phyloP scores from a whole-genome alignment of 345 rosid species.

The Murraya koenigii region DNA sequence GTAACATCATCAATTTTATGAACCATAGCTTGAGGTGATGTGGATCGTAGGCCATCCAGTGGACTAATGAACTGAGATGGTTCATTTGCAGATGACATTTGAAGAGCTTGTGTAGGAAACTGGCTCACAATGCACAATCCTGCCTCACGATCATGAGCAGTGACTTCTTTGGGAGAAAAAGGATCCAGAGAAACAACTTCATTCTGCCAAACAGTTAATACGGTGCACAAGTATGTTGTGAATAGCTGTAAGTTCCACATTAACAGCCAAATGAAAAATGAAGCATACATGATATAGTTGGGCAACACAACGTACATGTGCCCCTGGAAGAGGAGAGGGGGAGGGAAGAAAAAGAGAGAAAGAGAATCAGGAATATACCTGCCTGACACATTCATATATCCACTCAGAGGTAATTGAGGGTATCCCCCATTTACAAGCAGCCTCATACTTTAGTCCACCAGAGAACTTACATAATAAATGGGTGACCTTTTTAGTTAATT shows the following conservation, averaged over 20 bases:
- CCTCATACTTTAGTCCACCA: slow-evolving; percentile 71
- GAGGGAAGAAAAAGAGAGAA: neutral
- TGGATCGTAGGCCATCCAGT: slow-evolving; percentile 37
- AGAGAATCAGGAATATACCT: slow-evolving; percentile 43
- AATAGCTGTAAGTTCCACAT: slow-evolving; percentile 5
- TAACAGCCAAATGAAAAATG: slow-evolving; percentile 6
- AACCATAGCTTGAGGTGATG: slow-evolving; percentile 21
- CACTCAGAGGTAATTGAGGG: slow-evolving; percentile 64
- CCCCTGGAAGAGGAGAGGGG: neutral
- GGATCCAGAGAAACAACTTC: slow-evolving; percentile 54
- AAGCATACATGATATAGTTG: neutral
- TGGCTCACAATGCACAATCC: slow-evolving; percentile 68
- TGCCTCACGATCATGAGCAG: slow-evolving; percentile 63
- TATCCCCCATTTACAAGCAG: slow-evolving; percentile 77
- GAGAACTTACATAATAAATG: slow-evolving; percentile 81
- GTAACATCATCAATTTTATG: slow-evolving; percentile 19
- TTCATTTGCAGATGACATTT: slow-evolving; percentile 41
- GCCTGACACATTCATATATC: slow-evolving; percentile 83
- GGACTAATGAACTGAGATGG: slow-evolving; percentile 51
- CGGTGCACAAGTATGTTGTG: neutral
- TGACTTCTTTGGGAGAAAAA: slow-evolving; percentile 72
- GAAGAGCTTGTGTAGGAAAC: slow-evolving; percentile 58
- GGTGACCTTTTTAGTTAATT: slow-evolving; percentile 69
- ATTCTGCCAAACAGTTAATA: slow-evolving; percentile 47
- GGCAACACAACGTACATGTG: neutral